Percentiles rank a stretch among this genome's conserved stretches.
Conservation (phyloP, 805 yeast genomes). For the Blastobotrys robertii region DNA sequence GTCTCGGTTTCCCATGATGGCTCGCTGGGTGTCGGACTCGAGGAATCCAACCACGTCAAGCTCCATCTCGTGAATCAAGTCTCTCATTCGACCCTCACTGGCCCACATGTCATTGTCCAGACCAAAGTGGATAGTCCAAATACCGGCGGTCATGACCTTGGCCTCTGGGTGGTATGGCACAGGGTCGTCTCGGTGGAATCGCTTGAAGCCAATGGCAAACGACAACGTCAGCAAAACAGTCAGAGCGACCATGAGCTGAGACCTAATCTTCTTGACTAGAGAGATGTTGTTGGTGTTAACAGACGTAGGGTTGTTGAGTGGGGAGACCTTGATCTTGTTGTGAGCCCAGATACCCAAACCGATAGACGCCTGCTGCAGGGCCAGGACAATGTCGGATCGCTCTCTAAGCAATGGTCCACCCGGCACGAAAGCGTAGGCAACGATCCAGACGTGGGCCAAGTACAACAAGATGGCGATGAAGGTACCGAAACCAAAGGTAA, state of each 20-base stretch:
- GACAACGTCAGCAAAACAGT: constrained; percentile 37
- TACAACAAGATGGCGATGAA: constrained; percentile 46
- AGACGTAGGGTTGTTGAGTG: constrained; percentile 10
- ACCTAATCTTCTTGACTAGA: constrained; percentile 17
- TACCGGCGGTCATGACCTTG: constrained; percentile 80
- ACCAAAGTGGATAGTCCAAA: constrained; percentile 98
- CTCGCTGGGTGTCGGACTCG: constrained; percentile 89
- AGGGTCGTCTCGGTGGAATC: constrained; percentile 54
- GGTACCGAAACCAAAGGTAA: constrained; percentile 30
- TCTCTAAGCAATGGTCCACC: constrained; percentile 84
- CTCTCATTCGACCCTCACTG: constrained; percentile 80
- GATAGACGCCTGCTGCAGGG: constrained; percentile 43
- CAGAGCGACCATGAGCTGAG: constrained; percentile 20
- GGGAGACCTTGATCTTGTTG: constrained; percentile 10
- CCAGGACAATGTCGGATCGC: constrained; percentile 68
- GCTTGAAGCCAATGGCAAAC: constrained; percentile 42
- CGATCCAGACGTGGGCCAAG: constrained; percentile 90
- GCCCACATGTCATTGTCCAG: constrained; percentile 98
- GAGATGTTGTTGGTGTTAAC: constrained; percentile 13
- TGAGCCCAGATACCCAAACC: constrained; percentile 41
- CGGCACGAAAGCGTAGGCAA: constrained; percentile 97
- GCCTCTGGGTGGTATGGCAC: constrained; percentile 60
- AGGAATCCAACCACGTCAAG: constrained; percentile 83
- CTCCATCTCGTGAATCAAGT: constrained; percentile 74
- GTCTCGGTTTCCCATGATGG: constrained; percentile 93